phyloP scores from a whole-genome alignment of 148 eudicot species.

The Cornus controversa region DNA sequence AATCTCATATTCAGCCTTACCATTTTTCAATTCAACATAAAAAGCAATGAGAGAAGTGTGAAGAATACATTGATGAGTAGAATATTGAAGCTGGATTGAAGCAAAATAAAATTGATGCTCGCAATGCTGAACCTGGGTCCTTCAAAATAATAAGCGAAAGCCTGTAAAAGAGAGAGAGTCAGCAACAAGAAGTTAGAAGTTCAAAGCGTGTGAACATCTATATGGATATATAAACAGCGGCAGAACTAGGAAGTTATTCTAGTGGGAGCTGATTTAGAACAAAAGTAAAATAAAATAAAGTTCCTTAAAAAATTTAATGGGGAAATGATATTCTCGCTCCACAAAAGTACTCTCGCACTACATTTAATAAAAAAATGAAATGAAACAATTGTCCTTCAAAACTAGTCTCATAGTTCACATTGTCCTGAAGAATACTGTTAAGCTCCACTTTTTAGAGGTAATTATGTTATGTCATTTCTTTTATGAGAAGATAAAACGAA shows the following conservation, averaged over 20 bases:
- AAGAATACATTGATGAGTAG: conserved; percentile 81
- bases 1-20: background rate
- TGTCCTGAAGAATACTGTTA: no score
- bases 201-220: background rate
- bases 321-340: no score
- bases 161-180: conserved; percentile 39
- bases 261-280: no score
- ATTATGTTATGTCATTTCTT: no score
- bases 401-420: no score
- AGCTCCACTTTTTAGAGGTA: no score
- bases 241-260: no score
- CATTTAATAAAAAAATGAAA: no score
- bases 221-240: background rate
- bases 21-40: background rate
- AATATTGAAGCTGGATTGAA: conserved; percentile 96
- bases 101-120: conserved; percentile 85
- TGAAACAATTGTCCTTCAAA: background rate
- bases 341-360: no score
- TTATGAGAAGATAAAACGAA: no score
- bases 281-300: no score
- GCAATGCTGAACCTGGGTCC: conserved; percentile 62
- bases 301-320: no score
- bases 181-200: background rate
- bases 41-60: background rate
- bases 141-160: conserved; percentile 69